Base-by-base conservation (phyloP, 2,329 filamentous ascomycete genomes). In the Phaeosphaeria sp. region DNA sequence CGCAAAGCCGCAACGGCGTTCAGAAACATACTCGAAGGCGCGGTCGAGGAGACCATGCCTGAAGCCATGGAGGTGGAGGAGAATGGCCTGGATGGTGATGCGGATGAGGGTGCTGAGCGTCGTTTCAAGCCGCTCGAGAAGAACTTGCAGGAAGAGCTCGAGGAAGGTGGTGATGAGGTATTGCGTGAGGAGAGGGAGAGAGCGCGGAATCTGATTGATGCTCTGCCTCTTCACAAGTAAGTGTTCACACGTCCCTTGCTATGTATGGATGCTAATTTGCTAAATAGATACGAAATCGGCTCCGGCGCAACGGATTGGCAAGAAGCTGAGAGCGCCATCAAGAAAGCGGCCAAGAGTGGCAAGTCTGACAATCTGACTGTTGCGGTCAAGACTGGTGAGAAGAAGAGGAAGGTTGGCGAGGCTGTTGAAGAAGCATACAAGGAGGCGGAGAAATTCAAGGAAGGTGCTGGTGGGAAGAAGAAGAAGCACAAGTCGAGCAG, bases 141-240 rank as follows among this genome's bases (percentile, higher is more conserved):
- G 45, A 83, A 85, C 6, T 81, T 97, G 6, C 87, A 92, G 27
- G 91, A 95, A 9, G 95, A 98, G 77, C 83, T 98, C 18, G 89
- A 89, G 53, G 91, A 95, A 72, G 93, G 89, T 17, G 93, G 90
- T 1, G 87, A 94, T 59, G 89, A 95, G 76, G 87, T 91, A 24
- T 78, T 92, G 60, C 83, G 82, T 48, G 66, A 70, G 22, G 81
- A 96, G 69, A 87, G 86, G 66, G 88, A 91, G 77, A 91, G 94
- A 79, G 92, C 96, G 78, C 88, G 90, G 68, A 91, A 92, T 66
- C 82, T 98, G 64, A 97, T 98, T 71, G 91, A 97, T 81, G 90
- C 93, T 61, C 81, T 98, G 60, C 93, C 94, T 45, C 83, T 98
- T 51, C 92, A 97, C 71, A 89, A 91, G 87, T 94, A 84, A 85